Conservation (phyloP, 495 filamentous ascomycete genomes). For the Daldinia grandis region DNA sequence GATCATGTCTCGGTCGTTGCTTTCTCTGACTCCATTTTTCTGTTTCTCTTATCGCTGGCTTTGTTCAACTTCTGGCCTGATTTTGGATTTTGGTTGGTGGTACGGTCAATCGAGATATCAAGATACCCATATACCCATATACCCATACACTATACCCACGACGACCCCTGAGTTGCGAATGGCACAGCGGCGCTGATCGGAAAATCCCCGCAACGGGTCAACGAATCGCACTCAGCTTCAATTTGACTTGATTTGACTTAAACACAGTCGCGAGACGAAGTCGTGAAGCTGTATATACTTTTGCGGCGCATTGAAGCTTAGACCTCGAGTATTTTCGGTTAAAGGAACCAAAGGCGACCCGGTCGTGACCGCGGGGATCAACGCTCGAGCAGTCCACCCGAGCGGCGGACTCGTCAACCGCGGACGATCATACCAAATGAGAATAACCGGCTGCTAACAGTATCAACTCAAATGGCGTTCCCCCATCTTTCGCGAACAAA, state of each 20-base stretch:
- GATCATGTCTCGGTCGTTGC: slow-evolving; percentile 39
- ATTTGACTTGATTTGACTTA: slow-evolving; percentile 22
- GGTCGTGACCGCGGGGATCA: slow-evolving; percentile 19
- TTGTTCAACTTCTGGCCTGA: slow-evolving; percentile 15
- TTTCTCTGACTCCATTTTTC: slow-evolving; percentile 22
- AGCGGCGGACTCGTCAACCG: slow-evolving; percentile 30
- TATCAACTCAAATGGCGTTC: slow-evolving; percentile 38
- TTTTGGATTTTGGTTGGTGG: slow-evolving; percentile 8
- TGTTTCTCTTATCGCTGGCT: slow-evolving; percentile 9
- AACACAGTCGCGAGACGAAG: slow-evolving; percentile 14
- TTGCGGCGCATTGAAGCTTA: background rate
- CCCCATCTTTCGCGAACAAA: slow-evolving; percentile 44
- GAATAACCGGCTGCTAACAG: slow-evolving; percentile 26
- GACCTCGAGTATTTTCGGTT: background rate
- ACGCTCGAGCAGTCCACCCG: slow-evolving; percentile 26
- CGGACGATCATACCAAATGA: slow-evolving; percentile 39
- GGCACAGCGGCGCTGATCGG: slow-evolving; percentile 34
- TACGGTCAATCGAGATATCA: slow-evolving; percentile 5
- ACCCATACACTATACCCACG: slow-evolving; percentile 10
- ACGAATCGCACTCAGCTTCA: slow-evolving; percentile 8
- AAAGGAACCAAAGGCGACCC: slow-evolving; percentile 17
- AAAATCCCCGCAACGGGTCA: slow-evolving; percentile 24
- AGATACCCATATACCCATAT: background rate
- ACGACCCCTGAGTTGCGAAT: slow-evolving; percentile 30
- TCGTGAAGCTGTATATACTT: slow-evolving; percentile 2